Evolutionary conservation across 2,329 filamentous ascomycete species (phyloP), one percentile per base, ranked within the genome.

Genomic region (Fusarium sp.): DNA sequence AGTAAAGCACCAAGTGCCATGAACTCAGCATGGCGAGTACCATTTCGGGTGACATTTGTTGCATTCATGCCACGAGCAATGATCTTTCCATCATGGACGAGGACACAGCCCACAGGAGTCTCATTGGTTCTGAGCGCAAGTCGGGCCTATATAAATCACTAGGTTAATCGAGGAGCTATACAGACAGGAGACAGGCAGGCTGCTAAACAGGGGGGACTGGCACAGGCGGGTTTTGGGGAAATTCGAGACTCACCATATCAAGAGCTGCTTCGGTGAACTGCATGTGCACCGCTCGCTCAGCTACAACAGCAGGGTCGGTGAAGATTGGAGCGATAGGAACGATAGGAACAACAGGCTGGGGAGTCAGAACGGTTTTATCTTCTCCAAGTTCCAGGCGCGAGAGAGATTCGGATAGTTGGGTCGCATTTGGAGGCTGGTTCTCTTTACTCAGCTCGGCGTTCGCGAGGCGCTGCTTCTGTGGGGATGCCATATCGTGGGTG

Each of bases 41-140:
- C 96, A 82, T 97, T 89, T 46, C 95, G 88, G 24, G 92, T 96
- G 70, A 92, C 86, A 74, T 97, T 99, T 52, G 96, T 99, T 67
- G 96, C 96, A 74, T 99, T 99, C 92, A 97, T 97, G 65, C 96
- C 96, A 66, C 86, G 87, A 40, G 93, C 94, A 68, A 99, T 94
- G 67, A 97, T 86, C 70, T 88, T 84, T 68, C 89, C 90, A 26
- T 92, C 80, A 76, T 94, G 87, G 21, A 98, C 94, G 52, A 99
- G 89, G 30, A 99, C 94, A 78, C 96, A 99, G 47, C 96, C 96
- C 20, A 99, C 96, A 2, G 96, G 96, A 2, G 96, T 98, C 81
- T 99, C 96, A 72, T 97, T 94, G 64, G 88, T 92, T 70, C 83
- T 83, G 47, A 99, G 87, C 21, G 96, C 96, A 68, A 93, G 87